phyloP scores from a whole-genome alignment of 2,329 filamentous ascomycete genomes.

The Aureobasidium leucospermi region DNA sequence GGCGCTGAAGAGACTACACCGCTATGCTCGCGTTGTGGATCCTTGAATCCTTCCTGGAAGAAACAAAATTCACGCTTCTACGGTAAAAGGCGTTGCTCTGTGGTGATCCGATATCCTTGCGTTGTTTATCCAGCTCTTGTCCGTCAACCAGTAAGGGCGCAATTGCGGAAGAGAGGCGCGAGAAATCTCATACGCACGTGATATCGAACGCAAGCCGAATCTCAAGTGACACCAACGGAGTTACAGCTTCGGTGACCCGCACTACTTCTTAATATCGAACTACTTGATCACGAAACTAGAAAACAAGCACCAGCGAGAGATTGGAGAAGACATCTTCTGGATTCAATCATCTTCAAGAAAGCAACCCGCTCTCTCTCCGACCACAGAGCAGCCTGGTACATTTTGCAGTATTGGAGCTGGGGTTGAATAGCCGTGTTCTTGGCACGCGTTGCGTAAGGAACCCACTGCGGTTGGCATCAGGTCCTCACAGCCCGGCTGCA shows the following conservation, averaged over 20 bases:
- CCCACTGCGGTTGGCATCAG: background rate
- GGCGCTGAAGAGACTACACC: conserved; percentile 10
- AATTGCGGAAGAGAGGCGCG: background rate
- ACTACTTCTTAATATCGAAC: too few relatives aligned
- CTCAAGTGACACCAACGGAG: too few relatives aligned
- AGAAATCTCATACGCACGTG: background rate
- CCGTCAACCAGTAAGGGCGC: conserved; percentile 2
- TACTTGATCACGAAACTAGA: too few relatives aligned
- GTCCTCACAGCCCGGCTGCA: background rate
- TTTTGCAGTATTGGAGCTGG: too few relatives aligned
- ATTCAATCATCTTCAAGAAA: too few relatives aligned
- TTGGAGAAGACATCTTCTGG: too few relatives aligned
- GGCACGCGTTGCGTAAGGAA: background rate
- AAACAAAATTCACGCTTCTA: conserved; percentile 7
- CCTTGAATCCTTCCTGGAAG: background rate
- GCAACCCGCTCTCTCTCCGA: too few relatives aligned
- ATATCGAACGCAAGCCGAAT: background rate
- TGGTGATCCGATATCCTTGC: conserved; percentile 2
- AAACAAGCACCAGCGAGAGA: too few relatives aligned
- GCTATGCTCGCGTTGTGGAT: conserved; percentile 6
- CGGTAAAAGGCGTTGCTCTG: background rate
- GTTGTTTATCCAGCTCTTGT: conserved; percentile 7
- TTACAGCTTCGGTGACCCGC: too few relatives aligned
- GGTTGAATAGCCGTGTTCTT: background rate
- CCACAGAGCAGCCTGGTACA: background rate